Conservation (phyloP, 805 yeast species). For the Komagataella ulmi region DNA sequence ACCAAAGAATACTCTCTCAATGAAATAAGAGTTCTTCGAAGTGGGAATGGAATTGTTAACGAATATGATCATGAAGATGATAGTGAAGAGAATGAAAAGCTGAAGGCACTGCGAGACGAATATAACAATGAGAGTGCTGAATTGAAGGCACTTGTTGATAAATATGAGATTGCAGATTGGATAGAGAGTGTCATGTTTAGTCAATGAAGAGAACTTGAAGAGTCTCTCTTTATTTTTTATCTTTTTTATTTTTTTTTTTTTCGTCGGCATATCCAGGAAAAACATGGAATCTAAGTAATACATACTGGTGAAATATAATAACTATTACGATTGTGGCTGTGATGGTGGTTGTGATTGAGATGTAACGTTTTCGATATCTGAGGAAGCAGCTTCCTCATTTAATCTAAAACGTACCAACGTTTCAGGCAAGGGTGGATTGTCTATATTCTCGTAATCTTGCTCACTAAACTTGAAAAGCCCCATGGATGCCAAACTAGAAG, state of each 20-base stretch:
- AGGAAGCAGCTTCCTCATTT: constrained; percentile 21
- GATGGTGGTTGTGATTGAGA: neutral
- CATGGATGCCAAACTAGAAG: constrained; percentile 47
- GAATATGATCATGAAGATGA: neutral
- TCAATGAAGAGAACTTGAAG: neutral
- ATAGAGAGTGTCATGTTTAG: constrained; percentile 8
- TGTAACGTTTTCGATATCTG: neutral
- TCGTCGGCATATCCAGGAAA: neutral
- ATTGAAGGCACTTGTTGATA: constrained; percentile 7
- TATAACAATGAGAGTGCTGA: constrained; percentile 6
- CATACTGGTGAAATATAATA: neutral
- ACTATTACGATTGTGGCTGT: neutral
- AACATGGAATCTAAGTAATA: neutral
- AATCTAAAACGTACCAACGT: constrained; percentile 46
- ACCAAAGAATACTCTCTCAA: neutral
- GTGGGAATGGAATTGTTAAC: neutral
- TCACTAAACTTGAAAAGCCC: constrained; percentile 31
- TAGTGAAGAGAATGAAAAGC: neutral
- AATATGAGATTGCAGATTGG: constrained; percentile 14
- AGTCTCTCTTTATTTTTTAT: neutral
- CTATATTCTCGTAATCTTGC: constrained; percentile 24
- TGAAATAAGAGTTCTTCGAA: neutral
- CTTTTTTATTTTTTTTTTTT: neutral
- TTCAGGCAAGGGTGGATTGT: constrained; percentile 44
- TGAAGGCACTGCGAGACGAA: constrained; percentile 4